Base-by-base conservation (phyloP, 352 stramenopile genomes). In the Thalassiosira mediterranea region DNA sequence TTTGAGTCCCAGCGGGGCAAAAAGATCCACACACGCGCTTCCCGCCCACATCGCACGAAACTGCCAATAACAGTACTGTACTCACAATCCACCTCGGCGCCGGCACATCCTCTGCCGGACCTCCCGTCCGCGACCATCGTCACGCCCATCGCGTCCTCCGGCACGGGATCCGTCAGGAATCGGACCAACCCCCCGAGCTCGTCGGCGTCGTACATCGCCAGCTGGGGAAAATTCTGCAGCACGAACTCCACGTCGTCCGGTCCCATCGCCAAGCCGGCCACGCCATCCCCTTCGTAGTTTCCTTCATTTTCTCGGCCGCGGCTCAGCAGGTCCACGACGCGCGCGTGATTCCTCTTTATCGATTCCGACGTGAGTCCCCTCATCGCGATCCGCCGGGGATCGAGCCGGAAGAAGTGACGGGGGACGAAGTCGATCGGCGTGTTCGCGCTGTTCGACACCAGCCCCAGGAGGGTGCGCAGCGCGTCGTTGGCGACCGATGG, bases 121-220 rank as follows among this genome's bases (percentile, higher is more conserved):
- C 32, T 53, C 25, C 32, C 31, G 46, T 76, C 71, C 0, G 62
- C 61, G 13, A 73, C 53, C 28, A 77, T 56, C 46, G 51, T 11
- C n/a, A 72, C 59, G 5, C 31, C 29, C 0, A 13, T 34, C 11
- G 56, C 26, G 2, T 26, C 38, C n/a, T n/a, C n/a, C 4, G 80
- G 74, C 1, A 84, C 23, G 7, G 78, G 77, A 15, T 51, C 23
- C 2, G 83, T 17, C 3, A 89, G 47, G 46, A 86, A 89, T 0
- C 49, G 26, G 42, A 89, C 62, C 10, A 83, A 53, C 21, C 57
- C 68, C 25, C 74, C 48, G 7, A 89, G 31, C 52, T 81, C 71
- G 10, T 57, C 29, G 17, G 38, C 31, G 57, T 88, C 66, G 48
- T 86, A 86, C 31, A 83, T 44, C 58, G 66, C 76, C 3, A 86